Conservation (phyloP, 768 basidiomycete species). For the Phlebiopsis gigantea region DNA sequence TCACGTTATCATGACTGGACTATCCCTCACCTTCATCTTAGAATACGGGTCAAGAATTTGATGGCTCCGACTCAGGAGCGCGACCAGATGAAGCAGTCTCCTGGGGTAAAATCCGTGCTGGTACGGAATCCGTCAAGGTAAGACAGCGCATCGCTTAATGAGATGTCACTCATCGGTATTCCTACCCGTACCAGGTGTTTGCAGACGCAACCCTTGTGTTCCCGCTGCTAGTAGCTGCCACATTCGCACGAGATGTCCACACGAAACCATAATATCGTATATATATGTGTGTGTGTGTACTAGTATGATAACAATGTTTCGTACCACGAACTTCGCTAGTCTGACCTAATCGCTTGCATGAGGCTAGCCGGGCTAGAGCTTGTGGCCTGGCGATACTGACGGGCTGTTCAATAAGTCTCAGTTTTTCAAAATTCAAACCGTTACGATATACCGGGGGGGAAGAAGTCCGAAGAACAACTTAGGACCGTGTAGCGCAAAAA, state of each 20-base stretch:
- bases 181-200: slow-evolving; percentile 47
- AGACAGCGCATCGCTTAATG: not conserved
- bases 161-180: not conserved
- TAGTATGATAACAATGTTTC: no score
- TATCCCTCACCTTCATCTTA: slow-evolving; percentile 22
- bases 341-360: no score
- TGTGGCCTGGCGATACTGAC: no score
- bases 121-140: slow-evolving; percentile 80
- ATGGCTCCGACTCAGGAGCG: slow-evolving; percentile 96
- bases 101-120: slow-evolving; percentile 96
- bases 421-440: no score
- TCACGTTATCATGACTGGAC: not conserved
- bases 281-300: no score
- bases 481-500: no score
- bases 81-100: slow-evolving; percentile 96
- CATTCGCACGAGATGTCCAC: slow-evolving; percentile 60
- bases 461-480: no score
- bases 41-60: slow-evolving; percentile 99
- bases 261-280: no score
- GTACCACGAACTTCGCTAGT: no score
- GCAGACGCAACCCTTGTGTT: slow-evolving; percentile 98
- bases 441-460: no score
- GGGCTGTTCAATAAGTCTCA: no score
- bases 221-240: slow-evolving; percentile 91
- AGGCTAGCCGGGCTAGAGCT: no score